A percentile compares a stretch with the other conserved stretches of the same genome.
Conservation (phyloP, 2,329 filamentous ascomycete genomes). For the Furcasterigmium furcatum region DNA sequence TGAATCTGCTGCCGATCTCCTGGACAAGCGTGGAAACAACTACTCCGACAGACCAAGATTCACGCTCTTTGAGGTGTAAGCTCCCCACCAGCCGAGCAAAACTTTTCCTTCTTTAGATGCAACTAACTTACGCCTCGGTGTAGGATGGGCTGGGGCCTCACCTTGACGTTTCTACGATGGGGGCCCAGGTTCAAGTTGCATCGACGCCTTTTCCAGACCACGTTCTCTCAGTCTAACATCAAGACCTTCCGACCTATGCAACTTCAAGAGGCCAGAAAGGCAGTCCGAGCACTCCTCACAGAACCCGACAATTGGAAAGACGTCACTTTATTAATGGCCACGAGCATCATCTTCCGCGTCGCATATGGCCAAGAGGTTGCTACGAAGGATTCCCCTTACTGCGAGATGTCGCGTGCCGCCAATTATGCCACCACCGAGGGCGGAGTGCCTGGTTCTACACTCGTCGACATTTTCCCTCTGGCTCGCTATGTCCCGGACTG, state of each 20-base stretch:
- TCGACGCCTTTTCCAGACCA: conserved; percentile 37
- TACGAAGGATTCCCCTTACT: conserved; percentile 18
- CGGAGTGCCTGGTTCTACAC: conserved; percentile 26
- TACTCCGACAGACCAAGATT: conserved; percentile 43
- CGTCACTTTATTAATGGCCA: conserved; percentile 17
- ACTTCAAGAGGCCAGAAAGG: conserved; percentile 20
- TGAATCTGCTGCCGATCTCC: conserved; percentile 36
- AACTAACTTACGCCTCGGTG: conserved; percentile 12
- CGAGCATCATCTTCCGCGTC: conserved; percentile 20
- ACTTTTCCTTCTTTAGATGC: neutral
- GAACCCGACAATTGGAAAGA: conserved; percentile 16
- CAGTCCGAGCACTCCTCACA: conserved; percentile 17
- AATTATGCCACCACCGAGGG: conserved; percentile 22
- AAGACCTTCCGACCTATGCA: conserved; percentile 29
- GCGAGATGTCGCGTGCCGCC: conserved; percentile 16
- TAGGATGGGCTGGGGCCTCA: conserved; percentile 43
- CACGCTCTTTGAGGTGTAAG: conserved; percentile 30
- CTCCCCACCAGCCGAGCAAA: no score
- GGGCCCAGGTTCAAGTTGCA: conserved; percentile 39
- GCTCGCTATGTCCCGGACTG: conserved; percentile 36
- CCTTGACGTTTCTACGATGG: conserved; percentile 40
- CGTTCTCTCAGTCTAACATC: conserved; percentile 35
- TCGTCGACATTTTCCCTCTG: conserved; percentile 47
- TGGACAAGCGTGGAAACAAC: conserved; percentile 40
- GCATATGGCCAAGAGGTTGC: conserved; percentile 18